phyloP scores from a whole-genome alignment of 1,139 yeast genomes.

The Blastobotrys capitulatus region DNA sequence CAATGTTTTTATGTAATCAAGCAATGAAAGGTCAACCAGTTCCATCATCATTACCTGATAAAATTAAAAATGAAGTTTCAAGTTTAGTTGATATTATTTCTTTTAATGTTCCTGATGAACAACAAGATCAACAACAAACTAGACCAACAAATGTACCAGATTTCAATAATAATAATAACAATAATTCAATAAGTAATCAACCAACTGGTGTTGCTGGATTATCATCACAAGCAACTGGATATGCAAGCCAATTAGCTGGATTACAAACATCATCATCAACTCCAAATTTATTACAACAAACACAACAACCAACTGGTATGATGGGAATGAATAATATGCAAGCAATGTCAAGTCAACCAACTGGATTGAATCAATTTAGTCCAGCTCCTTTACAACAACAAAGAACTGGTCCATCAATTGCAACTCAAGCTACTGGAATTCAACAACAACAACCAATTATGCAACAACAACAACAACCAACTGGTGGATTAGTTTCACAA shows the following conservation, averaged over 20 bases:
- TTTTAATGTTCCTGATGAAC: slow-evolving; percentile 60
- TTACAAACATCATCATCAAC: slow-evolving; percentile 20
- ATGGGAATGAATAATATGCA: background rate
- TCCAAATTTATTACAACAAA: slow-evolving; percentile 32
- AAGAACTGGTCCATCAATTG: slow-evolving; percentile 29
- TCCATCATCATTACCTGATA: slow-evolving; percentile 67
- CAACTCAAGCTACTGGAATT: slow-evolving; percentile 36
- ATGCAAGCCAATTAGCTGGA: slow-evolving; percentile 9
- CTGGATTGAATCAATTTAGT: slow-evolving; percentile 26
- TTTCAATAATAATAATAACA: slow-evolving; percentile 16
- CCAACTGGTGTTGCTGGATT: slow-evolving; percentile 35
- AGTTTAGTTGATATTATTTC: slow-evolving; percentile 86
- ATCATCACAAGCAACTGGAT: slow-evolving; percentile 31
- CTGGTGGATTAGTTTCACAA: slow-evolving; percentile 9
- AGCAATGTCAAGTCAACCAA: slow-evolving; percentile 17
- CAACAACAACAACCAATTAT: slow-evolving; percentile 7
- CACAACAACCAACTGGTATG: slow-evolving; percentile 13
- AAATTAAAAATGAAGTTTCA: slow-evolving; percentile 74
- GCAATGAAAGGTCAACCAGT: slow-evolving; percentile 72
- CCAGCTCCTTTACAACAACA: slow-evolving; percentile 1
- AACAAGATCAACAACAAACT: slow-evolving; percentile 4
- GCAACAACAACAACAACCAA: slow-evolving; percentile 18
- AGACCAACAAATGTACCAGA: slow-evolving; percentile 31
- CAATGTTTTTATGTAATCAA: slow-evolving; percentile 80
- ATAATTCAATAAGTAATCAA: slow-evolving; percentile 31